These are phyloP conservation scores for Dalechampia spathulata DNA, from an alignment of 441 rosid species.

Conservation along the genomic window DNA sequence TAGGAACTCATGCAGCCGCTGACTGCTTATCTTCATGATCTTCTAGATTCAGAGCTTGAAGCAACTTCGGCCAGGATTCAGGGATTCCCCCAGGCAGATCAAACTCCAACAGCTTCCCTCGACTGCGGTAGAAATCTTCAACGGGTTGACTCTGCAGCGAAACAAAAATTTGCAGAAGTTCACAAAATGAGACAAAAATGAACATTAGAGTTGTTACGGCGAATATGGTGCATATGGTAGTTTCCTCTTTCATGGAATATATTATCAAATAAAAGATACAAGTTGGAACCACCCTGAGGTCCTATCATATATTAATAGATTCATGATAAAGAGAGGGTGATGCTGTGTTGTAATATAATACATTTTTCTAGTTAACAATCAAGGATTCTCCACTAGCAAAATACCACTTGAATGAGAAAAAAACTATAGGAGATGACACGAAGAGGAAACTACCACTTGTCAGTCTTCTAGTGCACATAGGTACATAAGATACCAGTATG, in stretches of 20 bases:
- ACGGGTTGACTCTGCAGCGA: constrained; percentile 73
- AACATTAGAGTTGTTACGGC: neutral
- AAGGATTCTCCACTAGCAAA: neutral
- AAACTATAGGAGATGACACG: neutral
- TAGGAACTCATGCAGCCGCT: constrained; percentile 46
- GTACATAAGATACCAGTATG: too few relatives aligned
- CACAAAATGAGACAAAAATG: neutral
- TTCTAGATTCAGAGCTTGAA: constrained; percentile 76
- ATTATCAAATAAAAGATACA: neutral
- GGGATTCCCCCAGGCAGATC: constrained; percentile 97
- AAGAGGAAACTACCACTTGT: neutral
- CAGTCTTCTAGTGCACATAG: too few relatives aligned
- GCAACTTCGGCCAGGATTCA: constrained; percentile 93
- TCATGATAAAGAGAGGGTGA: neutral
- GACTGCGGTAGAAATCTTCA: constrained; percentile 68
- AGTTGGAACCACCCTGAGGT: neutral
- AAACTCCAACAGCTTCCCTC: constrained; percentile 76
- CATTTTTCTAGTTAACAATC: neutral
- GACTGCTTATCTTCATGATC: constrained; percentile 50
- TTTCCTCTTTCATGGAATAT: neutral
- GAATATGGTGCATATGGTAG: neutral
- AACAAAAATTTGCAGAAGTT: constrained; percentile 9
- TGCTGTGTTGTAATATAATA: neutral
- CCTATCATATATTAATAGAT: neutral
- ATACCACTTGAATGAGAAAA: neutral